These are phyloP conservation scores for Dendrostoma leiphaemia DNA, from an alignment of 2,329 filamentous ascomycete genomes.

Conservation along the genomic window DNA sequence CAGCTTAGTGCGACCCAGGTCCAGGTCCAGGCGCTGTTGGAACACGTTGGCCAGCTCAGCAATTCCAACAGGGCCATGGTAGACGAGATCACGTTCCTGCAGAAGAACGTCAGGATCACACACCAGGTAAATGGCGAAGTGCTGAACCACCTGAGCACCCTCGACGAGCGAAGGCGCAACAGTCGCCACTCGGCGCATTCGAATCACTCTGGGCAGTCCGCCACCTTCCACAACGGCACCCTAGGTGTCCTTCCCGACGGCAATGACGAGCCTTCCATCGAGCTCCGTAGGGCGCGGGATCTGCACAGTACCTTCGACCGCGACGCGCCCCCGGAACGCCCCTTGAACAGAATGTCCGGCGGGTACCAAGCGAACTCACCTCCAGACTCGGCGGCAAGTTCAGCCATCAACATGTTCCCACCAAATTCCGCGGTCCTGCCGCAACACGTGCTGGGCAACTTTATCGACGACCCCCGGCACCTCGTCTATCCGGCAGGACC, in stretches of 20 bases:
- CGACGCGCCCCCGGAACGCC: conserved; percentile 52
- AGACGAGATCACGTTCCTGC: conserved; percentile 59
- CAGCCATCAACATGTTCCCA: conserved; percentile 54
- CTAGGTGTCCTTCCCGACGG: conserved; percentile 43
- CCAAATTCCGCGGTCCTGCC: conserved; percentile 38
- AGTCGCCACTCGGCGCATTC: conserved; percentile 37
- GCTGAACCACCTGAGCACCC: conserved; percentile 52
- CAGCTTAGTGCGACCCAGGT: conserved; percentile 88
- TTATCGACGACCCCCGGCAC: conserved; percentile 53
- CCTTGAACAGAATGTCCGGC: conserved; percentile 54
- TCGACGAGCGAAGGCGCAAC: conserved; percentile 43
- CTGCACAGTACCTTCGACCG: conserved; percentile 51
- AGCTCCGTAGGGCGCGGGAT: conserved; percentile 56
- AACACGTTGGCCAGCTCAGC: conserved; percentile 76
- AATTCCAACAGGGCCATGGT: conserved; percentile 62
- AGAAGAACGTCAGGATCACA: conserved; percentile 59
- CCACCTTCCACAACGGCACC: conserved; percentile 40
- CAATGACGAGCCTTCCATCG: conserved; percentile 45
- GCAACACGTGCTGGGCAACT: conserved; percentile 44
- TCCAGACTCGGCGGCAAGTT: conserved; percentile 49
- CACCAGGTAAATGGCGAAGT: conserved; percentile 58
- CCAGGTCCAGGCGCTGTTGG: conserved; percentile 84
- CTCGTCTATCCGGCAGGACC: conserved; percentile 90
- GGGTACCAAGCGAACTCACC: conserved; percentile 49
- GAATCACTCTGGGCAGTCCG: conserved; percentile 34